Percentiles rank a stretch among this genome's conserved stretches.
Conservation (phyloP, 129 eudicot species). For the Flaveria trinervia region DNA sequence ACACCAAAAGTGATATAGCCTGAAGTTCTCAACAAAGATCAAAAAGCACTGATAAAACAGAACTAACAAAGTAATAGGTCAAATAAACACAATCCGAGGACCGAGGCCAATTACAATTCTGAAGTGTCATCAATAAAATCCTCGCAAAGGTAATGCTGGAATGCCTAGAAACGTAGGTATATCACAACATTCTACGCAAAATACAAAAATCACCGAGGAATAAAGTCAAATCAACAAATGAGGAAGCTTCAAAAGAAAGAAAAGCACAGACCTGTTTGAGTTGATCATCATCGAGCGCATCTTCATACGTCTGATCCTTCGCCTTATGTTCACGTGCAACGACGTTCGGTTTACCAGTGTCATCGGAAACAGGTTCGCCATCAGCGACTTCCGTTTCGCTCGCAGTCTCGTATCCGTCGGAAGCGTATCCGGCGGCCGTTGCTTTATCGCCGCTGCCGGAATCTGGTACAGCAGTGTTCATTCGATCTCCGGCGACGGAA, state of each 20-base stretch:
- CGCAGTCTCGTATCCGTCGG: constrained; percentile 84
- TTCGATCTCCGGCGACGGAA: neutral
- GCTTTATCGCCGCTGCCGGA: constrained; percentile 24
- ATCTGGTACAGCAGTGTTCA: neutral
- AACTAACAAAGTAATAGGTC: neutral
- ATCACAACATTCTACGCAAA: neutral
- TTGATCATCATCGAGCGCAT: constrained; percentile 43
- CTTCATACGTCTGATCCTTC: constrained; percentile 40
- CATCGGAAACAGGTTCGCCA: constrained; percentile 25
- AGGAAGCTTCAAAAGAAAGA: neutral
- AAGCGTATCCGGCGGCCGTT: constrained; percentile 43
- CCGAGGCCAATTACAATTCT: neutral
- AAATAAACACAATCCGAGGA: neutral
- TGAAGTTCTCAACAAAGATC: neutral
- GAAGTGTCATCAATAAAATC: neutral
- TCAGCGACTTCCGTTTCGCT: constrained; percentile 59
- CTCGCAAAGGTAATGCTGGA: neutral
- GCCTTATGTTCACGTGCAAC: constrained; percentile 23
- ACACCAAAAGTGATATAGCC: neutral
- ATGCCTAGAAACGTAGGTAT: neutral
- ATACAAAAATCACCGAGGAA: neutral
- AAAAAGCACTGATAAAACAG: neutral
- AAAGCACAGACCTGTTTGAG: constrained; percentile 41
- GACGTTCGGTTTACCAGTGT: constrained; percentile 16
- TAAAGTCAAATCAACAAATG: neutral